Evolutionary conservation across 2,329 filamentous ascomycete species (phyloP), one percentile per base, ranked within the genome.

Genomic region (Colletotrichum tabaci): DNA sequence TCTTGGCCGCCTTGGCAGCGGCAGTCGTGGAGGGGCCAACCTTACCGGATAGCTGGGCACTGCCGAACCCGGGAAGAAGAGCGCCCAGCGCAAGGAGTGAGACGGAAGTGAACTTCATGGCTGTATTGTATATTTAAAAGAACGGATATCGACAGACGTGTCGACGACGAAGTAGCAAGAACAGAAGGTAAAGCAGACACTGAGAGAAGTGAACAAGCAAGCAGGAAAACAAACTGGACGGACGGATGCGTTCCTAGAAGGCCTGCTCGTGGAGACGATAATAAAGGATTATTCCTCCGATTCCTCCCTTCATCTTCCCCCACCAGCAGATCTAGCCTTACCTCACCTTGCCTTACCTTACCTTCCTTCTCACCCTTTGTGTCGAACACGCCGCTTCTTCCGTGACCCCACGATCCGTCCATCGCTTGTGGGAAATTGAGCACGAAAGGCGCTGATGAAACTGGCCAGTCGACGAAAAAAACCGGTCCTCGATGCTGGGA

Each of bases 21-120:
- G 74, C 74, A 15, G 75, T 75, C 12, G 78, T 80, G 3, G 76
- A 76, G 1, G 77, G 77, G 3, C 77, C 77, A 44, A 79, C 77
- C 15, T 50, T 68, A 16, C 76, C 77, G 26, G 71, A 73, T 26
- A 79, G 74, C 73, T 79, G 77, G 13, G 77, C 76, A 58, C 21
- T 18, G 58, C 55, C 66, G 65, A 56, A 26, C 7, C 23, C 67
- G 55, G 56, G 62, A 56, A 71, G 56, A 60, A 71, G 63, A 66
- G 67, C 67, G 67, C 62, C 56, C 67, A 71, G 67, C 56, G 62
- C 62, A 55, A 71, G 49, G 56, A 71, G 63, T 49, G 67, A 61
- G 35, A 71, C 26, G 63, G 67, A 56, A 50, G 56, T 10, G 55
- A 71, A 66, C 56, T 61, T 71, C 67, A 71, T 71, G 38, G 56